Conservation (phyloP, 1,284 basidiomycete genomes). For the Pulveroboletus sp. region DNA sequence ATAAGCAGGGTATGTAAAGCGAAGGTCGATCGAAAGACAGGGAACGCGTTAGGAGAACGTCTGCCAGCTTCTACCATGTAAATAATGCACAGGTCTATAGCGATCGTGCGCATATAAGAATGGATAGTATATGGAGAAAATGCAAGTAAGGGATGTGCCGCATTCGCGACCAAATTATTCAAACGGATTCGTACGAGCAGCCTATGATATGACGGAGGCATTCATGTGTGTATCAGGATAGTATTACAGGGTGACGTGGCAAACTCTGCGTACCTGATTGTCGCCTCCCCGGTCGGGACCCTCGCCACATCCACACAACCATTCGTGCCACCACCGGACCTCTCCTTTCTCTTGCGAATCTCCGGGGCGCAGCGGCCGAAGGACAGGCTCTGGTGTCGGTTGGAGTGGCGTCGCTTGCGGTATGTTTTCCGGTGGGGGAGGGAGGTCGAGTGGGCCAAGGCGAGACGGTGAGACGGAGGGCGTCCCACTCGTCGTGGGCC, state of each 20-base stretch:
- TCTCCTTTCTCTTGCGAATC: slow-evolving; percentile 27
- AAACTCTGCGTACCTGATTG: slow-evolving; percentile 51
- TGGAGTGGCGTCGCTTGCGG: slow-evolving; percentile 34
- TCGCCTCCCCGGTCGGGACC: slow-evolving; percentile 66
- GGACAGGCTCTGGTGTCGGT: slow-evolving; percentile 37
- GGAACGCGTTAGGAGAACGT: not conserved
- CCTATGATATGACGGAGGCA: slow-evolving; percentile 37
- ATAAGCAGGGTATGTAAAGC: slow-evolving; percentile 23
- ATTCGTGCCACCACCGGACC: slow-evolving; percentile 76
- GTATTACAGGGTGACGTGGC: not conserved
- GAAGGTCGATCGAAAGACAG: slow-evolving; percentile 9
- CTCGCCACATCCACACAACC: slow-evolving; percentile 75
- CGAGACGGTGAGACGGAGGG: slow-evolving; percentile 41
- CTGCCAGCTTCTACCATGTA: not conserved
- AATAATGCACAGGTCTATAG: slow-evolving; percentile 10
- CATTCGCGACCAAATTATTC: slow-evolving; percentile 40
- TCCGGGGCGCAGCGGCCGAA: slow-evolving; percentile 18
- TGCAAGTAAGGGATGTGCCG: not conserved
- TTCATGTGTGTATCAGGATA: not conserved
- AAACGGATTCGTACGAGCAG: slow-evolving; percentile 71
- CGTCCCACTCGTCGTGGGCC: slow-evolving; percentile 21
- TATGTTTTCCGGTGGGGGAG: slow-evolving; percentile 37
- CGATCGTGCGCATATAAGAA: slow-evolving; percentile 1
- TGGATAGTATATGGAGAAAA: slow-evolving; percentile 9
- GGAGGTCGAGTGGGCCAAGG: slow-evolving; percentile 47